Base-by-base conservation (phyloP, 331 rosid species). In the Cydonia oblonga region DNA sequence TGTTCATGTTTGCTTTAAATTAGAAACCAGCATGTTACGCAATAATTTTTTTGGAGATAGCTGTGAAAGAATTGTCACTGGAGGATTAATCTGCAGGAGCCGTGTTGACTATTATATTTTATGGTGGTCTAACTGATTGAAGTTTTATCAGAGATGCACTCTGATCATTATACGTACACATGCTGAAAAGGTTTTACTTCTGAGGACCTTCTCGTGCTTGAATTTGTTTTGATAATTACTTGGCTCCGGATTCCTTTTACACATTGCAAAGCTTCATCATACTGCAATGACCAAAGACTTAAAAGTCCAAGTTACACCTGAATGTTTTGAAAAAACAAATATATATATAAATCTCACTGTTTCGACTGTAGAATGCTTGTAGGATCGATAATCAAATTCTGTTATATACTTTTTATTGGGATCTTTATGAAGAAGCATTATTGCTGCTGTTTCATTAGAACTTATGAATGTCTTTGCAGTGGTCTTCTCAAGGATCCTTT, bases 401-500 rank as follows among this genome's bases (percentile, higher is more conserved):
- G 5, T 18, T 35, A 35, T 33, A 42, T 29, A 51, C 20, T 30
- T 35, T 65, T 61, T 15, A 51, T 65, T 35, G 3, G 69, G 28
- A 40, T 57, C 3, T 19, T 14, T 15, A 4, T 16, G 20, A 62
- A 54, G 20, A 63, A 53, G 62, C 71, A 56, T 40, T 26, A 6
- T n/a, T 23, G 22, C 32, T 32, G 24, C 38, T 35, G 33, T 75
- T 44, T 14, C 22, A 53, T 24, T 52, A 59, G 25, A 70, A 56
- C 78, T 75, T 80, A 8, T 81, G 79, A 74, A 65, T 75, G 75
- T 81, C 71, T 68, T 6, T 87, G 89, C 89, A 95, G 99, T 82
- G 74, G 79, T 88, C 71, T 76, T 89, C 74, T 86, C 96, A 35
- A 83, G 89, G 84, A 87, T 90, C 57, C 67, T 87, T 77, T 80